Evolutionary conservation across 176 grass and related monocot species (phyloP), one percentile per base, ranked within the genome.

Genomic region (Raddia distichophylla): DNA sequence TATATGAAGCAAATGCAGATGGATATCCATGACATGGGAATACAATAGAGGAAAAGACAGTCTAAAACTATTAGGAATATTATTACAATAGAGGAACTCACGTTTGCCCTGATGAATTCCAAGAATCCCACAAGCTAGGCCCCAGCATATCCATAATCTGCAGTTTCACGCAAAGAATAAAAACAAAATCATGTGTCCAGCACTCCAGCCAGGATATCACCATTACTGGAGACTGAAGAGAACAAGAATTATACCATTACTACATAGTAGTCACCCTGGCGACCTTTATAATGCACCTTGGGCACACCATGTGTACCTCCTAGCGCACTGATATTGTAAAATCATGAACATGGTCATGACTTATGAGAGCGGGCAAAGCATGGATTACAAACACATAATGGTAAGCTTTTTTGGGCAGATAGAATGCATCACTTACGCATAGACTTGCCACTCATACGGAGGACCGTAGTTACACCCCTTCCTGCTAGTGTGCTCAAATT

Each of bases 81-180:
- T 8, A 75, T 50, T 57, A 73, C 44, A 14, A 57, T 34, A 52
- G 43, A 75, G 74, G 54, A 56, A 87, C 88, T 89, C 85, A 97
- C 89, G 88, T 67, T 89, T 97, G 94, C 71, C 94, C 94, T 1
- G 91, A 81, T 20, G 83, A 91, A 81, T 96, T 96, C 90, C 90
- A 96, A 33, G 88, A 87, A 86, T 96, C 93, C 93, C 90, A 96
- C 67, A 96, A 80, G 82, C 93, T 96, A 88, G 93, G 93, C 19
- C 93, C 93, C 54, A 96, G 72, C 86, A 96, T 96, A 90, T 96
- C 93, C 93, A 96, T 96, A 37, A 96, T 87, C 94, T 97, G 86
- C 40, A 68, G 42, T 65, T 87, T 59, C 8, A 60, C 54, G 75
- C 60, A 1, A 37, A 1, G 45, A 48, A 65, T 10, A 35, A 75